Conservation (phyloP, 768 basidiomycete genomes). For the Lentinula raphanica region DNA sequence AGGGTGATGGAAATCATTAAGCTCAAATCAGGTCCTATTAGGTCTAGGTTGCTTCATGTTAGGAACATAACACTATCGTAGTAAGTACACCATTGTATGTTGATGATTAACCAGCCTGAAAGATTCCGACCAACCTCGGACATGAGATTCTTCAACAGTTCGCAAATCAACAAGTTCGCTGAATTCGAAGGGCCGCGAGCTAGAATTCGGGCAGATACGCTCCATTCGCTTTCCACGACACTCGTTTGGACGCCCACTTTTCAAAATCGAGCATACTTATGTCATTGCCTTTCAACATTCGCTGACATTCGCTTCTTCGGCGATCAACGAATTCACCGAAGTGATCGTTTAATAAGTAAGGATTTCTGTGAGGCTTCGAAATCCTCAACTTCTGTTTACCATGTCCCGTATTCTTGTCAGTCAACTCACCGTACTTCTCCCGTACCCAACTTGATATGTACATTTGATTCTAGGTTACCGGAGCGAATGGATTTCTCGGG, state of each 20-base stretch:
- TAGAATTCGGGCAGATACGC: no score
- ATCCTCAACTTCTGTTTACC: background rate
- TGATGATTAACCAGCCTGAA: background rate
- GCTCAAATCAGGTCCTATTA: no score
- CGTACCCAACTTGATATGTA: background rate
- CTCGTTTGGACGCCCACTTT: no score
- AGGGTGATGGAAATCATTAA: no score
- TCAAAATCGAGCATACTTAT: background rate
- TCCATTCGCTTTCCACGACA: no score
- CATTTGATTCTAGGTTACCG: constrained; percentile 10
- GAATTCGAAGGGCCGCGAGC: no score
- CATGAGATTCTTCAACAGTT: background rate
- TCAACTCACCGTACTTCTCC: background rate
- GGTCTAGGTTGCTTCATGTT: no score
- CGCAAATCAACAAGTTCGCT: background rate
- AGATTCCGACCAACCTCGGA: background rate
- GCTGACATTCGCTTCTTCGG: background rate
- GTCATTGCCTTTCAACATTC: background rate
- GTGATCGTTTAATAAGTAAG: background rate
- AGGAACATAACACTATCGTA: background rate
- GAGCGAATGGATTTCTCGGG: constrained; percentile 15
- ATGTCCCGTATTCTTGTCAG: background rate
- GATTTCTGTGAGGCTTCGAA: background rate
- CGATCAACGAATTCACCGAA: background rate
- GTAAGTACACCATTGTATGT: background rate